Conservation (phyloP, 805 yeast genomes). For the Scheffersomyces spartinae region DNA sequence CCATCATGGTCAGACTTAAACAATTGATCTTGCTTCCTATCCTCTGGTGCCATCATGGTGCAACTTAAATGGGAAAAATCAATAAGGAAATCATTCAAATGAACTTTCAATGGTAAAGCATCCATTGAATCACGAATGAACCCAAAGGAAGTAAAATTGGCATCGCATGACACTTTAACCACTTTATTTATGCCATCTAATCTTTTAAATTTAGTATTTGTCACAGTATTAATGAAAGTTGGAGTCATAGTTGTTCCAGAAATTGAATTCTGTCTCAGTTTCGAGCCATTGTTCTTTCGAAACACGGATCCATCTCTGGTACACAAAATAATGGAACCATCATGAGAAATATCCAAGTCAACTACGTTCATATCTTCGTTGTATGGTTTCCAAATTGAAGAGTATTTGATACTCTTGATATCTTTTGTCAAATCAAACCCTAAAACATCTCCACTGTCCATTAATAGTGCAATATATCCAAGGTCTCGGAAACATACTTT, state of each 20-base stretch:
- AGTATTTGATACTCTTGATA: slow-evolving; percentile 34
- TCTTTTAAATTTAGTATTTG: slow-evolving; percentile 39
- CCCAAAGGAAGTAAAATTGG: slow-evolving; percentile 52
- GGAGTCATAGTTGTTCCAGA: slow-evolving; percentile 19
- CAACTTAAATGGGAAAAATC: slow-evolving; percentile 51
- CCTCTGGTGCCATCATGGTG: slow-evolving; percentile 16
- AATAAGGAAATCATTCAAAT: slow-evolving; percentile 31
- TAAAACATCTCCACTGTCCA: slow-evolving; percentile 50
- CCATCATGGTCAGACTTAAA: slow-evolving; percentile 18
- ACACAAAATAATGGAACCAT: slow-evolving; percentile 59
- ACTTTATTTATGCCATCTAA: slow-evolving; percentile 44
- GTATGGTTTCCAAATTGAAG: slow-evolving; percentile 51
- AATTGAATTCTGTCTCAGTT: slow-evolving; percentile 18
- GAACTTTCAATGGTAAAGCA: slow-evolving; percentile 42
- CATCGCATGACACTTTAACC: slow-evolving; percentile 56
- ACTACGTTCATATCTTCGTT: slow-evolving; percentile 42
- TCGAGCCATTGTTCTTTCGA: slow-evolving; percentile 17
- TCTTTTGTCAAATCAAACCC: slow-evolving; percentile 21
- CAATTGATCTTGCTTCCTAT: slow-evolving; percentile 31
- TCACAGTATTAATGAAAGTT: slow-evolving; percentile 15
- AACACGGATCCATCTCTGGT: slow-evolving; percentile 63
- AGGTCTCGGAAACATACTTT: slow-evolving; percentile 26
- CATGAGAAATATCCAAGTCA: slow-evolving; percentile 58
- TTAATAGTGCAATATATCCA: slow-evolving; percentile 35
- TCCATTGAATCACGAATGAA: slow-evolving; percentile 55